Conservation (phyloP, 164 flowering plant species). For the Hamamelis virginiana region DNA sequence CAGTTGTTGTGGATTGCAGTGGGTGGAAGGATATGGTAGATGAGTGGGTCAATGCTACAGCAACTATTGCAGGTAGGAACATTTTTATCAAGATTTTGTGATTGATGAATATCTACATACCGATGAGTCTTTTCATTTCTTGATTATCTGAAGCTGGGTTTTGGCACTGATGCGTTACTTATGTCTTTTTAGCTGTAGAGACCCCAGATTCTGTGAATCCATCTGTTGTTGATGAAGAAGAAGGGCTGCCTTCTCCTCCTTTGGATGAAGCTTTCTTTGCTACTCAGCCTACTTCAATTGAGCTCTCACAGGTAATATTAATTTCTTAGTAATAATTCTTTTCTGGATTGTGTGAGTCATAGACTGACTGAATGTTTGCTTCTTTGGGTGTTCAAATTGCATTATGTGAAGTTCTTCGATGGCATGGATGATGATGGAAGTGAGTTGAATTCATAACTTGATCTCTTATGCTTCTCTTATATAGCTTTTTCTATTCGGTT, state of each 20-base stretch:
- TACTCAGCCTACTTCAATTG: conserved; percentile 53
- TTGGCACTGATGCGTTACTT: not conserved
- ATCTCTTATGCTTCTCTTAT: conserved; percentile 8
- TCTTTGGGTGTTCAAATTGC: conserved; percentile 10
- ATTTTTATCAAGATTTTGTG: not conserved
- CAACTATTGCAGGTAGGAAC: conserved; percentile 43
- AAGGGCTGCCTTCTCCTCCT: conserved; percentile 95
- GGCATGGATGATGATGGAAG: conserved; percentile 98
- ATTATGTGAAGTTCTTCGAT: conserved; percentile 70
- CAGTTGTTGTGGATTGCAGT: conserved; percentile 35
- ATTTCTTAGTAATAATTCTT: not conserved
- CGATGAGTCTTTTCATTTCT: not conserved
- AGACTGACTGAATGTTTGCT: conserved; percentile 31
- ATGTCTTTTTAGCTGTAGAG: conserved; percentile 28
- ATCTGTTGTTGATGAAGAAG: conserved; percentile 60
- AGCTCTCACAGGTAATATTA: conserved; percentile 62
- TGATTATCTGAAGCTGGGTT: not conserved
- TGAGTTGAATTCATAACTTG: conserved; percentile 52
- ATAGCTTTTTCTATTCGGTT: conserved; percentile 27
- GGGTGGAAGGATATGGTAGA: conserved; percentile 80
- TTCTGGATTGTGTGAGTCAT: not conserved
- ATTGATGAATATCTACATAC: not conserved
- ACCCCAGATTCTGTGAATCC: conserved; percentile 84
- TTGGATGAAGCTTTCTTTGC: conserved; percentile 74
- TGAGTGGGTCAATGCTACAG: conserved; percentile 59